A percentile compares a stretch with the other conserved stretches of the same genome.
phyloP scores from a whole-genome alignment of 2,329 filamentous ascomycete species.

The Alternaria brassicicola region DNA sequence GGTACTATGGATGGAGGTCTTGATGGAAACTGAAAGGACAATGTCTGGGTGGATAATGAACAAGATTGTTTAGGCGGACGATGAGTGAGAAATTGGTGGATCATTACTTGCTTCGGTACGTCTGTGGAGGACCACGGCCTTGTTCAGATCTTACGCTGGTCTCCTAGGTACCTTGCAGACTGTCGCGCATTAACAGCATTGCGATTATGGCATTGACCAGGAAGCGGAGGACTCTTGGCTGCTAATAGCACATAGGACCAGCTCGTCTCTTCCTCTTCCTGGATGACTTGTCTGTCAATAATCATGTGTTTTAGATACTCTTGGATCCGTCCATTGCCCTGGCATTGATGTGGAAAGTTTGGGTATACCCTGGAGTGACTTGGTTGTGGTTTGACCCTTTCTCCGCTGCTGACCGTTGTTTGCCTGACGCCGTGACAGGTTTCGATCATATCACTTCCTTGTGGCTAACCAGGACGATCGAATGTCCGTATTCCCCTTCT shows the following conservation, averaged over 20 bases:
- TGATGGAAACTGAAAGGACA: neutral
- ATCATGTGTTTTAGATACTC: conserved; percentile 21
- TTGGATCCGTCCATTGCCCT: conserved; percentile 8
- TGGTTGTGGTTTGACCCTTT: conserved; percentile 18
- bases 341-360: conserved; percentile 10
- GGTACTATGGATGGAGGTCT: neutral
- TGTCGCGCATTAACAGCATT: conserved; percentile 3
- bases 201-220: conserved; percentile 4
- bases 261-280: conserved; percentile 21
- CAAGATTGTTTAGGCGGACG: conserved; percentile 1
- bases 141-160: conserved; percentile 28
- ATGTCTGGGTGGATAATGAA: neutral
- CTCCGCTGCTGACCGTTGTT: conserved; percentile 4
- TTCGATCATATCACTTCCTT: neutral
- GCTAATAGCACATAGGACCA: conserved; percentile 34
- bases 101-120: conserved; percentile 15
- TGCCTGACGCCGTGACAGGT: conserved; percentile 25
- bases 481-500: neutral
- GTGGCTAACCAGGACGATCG: neutral
- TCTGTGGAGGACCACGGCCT: conserved; percentile 21
- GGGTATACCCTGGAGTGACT: neutral
- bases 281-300: conserved; percentile 20
- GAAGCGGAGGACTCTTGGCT: conserved; percentile 22
- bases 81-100: conserved; percentile 7
- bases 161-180: conserved; percentile 16